phyloP scores from a whole-genome alignment of 2,329 filamentous ascomycete species.

The Penicillium sp. region DNA sequence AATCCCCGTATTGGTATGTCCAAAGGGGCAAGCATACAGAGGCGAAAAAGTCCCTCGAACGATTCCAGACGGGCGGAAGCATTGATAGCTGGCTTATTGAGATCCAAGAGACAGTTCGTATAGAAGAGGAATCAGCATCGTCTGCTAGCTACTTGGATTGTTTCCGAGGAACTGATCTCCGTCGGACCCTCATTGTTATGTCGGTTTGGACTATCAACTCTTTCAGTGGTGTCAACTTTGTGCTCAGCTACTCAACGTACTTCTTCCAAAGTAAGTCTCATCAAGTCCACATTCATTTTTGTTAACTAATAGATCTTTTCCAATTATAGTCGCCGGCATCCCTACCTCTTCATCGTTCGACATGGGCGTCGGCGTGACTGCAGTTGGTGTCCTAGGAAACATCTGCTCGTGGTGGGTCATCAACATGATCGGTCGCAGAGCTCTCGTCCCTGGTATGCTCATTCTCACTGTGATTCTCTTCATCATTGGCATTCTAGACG shows the following conservation, averaged over 20 bases:
- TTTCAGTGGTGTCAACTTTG: constrained; percentile 7
- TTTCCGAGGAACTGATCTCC: constrained; percentile 8
- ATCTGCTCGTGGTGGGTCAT: constrained; percentile 34
- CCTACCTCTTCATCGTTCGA: constrained; percentile 8
- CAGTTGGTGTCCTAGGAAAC: constrained; percentile 35
- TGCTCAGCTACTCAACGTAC: constrained; percentile 8
- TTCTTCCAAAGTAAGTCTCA: constrained; percentile 6
- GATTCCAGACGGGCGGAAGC: constrained; percentile 2
- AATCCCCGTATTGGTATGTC: constrained; percentile 7
- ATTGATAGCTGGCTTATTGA: constrained; percentile 3
- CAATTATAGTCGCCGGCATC: constrained; percentile 1
- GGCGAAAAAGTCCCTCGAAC: neutral
- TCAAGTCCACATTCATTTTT: neutral
- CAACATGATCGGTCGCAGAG: constrained; percentile 31
- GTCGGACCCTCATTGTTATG: constrained; percentile 5
- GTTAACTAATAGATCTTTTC: neutral
- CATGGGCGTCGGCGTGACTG: constrained; percentile 20
- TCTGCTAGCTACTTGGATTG: constrained; percentile 5
- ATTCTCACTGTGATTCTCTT: constrained; percentile 31
- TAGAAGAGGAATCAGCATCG: constrained; percentile 3
- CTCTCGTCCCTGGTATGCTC: constrained; percentile 30
- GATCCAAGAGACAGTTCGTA: constrained; percentile 8
- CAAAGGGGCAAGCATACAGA: neutral
- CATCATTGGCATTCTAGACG: constrained; percentile 16
- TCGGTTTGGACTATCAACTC: constrained; percentile 6